These are phyloP conservation scores for Exophiala mesophila DNA, from an alignment of 2,329 filamentous ascomycete species.

Conservation along the genomic window DNA sequence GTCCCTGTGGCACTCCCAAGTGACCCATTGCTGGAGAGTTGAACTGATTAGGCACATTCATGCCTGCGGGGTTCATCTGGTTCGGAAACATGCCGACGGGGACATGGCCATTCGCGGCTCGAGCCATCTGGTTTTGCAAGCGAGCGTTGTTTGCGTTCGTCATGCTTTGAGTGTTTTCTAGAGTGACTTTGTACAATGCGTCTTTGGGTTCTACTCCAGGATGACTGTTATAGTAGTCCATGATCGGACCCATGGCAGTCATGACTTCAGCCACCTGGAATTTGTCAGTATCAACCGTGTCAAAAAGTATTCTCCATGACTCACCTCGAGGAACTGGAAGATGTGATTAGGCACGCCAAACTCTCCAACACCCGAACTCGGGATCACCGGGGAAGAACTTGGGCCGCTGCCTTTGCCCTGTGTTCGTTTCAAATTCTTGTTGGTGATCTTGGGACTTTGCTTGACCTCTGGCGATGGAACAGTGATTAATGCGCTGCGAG, in stretches of 20 bases:
- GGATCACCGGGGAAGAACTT: slow-evolving; percentile 36
- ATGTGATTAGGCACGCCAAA: slow-evolving; percentile 54
- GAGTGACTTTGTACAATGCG: slow-evolving; percentile 51
- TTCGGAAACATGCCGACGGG: slow-evolving; percentile 27
- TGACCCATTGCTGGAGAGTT: slow-evolving; percentile 56
- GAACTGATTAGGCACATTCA: slow-evolving; percentile 48
- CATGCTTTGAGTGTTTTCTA: slow-evolving; percentile 33
- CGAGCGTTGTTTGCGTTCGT: slow-evolving; percentile 19
- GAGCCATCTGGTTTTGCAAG: slow-evolving; percentile 24
- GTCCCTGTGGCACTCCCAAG: slow-evolving; percentile 43
- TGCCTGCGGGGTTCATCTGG: slow-evolving; percentile 34
- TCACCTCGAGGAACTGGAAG: slow-evolving; percentile 59
- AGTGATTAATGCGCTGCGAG: slow-evolving; percentile 55
- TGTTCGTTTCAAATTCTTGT: slow-evolving; percentile 49
- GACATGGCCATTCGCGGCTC: slow-evolving; percentile 24
- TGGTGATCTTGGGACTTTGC: slow-evolving; percentile 55
- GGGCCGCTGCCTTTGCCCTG: slow-evolving; percentile 30
- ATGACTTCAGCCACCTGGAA: slow-evolving; percentile 61
- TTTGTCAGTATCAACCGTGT: slow-evolving; percentile 19
- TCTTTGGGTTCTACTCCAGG: slow-evolving; percentile 49
- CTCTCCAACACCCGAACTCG: slow-evolving; percentile 38
- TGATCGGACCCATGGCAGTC: slow-evolving; percentile 58
- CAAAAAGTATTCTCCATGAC: slow-evolving; percentile 17
- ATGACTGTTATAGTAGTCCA: slow-evolving; percentile 53
- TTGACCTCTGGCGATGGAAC: slow-evolving; percentile 45